Evolutionary conservation across 306 rosid genomes (phyloP), one percentile per base, ranked within the genome.

Genomic region (Hippophae tibetana): DNA sequence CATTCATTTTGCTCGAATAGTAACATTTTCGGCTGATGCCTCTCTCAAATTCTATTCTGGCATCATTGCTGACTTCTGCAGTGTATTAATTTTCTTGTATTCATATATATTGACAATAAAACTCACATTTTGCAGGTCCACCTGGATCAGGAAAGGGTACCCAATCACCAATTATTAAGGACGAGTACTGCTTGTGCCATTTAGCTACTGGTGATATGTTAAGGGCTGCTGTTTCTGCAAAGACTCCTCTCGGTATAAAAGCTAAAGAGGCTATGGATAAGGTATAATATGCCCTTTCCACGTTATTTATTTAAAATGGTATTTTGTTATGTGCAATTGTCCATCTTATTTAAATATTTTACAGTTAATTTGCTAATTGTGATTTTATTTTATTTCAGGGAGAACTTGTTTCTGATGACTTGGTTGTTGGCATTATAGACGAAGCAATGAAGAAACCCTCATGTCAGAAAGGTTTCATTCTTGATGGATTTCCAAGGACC

Each of bases 71-170:
- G 50, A 13, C 18, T 49, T 49, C 7, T 12, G 53, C 53, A 12
- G 7, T 13, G 53, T 8, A 13, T 49, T 49, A 12, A 12, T 47
- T 47, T 10, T 12, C 6, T 49, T 54, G 40, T 49, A 7, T 50
- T 47, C 27, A 11, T 4, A 31, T 1, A 4, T 31, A 31, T 31
- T 1, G 38, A 31, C 38, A 31, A 31, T 31, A 31, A 4, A 31
- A 31, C 5, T 31, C 38, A 13, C 42, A 8, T 38, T 48, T 61
- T 44, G 57, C 56, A 61, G 96, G 96, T 56, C 95, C 96, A 63
- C 96, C 96, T 61, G 96, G 96, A 74, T 84, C 93, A 42, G 96
- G 96, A 68, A 87, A 87, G 69, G 96, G 93, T 9, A 87, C 96
- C 60, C 96, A 87, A 54, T 84, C 96, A 1, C 96, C 93, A 57